Evolutionary conservation across 2,329 filamentous ascomycete genomes (phyloP).

Genomic region (Aspergillus sp.): DNA sequence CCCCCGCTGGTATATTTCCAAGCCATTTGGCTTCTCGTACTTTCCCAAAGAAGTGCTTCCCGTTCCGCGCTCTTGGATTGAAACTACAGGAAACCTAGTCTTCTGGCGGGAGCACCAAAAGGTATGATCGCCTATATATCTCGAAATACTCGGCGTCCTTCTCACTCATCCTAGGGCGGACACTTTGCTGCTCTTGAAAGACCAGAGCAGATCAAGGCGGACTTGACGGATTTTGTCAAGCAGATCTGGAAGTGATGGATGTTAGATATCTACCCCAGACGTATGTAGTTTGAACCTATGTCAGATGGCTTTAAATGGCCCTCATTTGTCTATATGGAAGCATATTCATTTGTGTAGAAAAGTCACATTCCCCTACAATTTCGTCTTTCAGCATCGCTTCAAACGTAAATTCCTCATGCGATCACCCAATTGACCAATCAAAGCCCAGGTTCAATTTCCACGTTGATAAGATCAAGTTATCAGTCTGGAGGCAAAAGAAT

Average conservation of each 20-base stretch:
- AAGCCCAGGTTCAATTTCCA: too few relatives aligned
- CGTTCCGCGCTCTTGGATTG: conserved; percentile 32
- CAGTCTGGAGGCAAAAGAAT: too few relatives aligned
- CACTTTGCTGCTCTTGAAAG: conserved; percentile 48
- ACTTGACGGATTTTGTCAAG: conserved; percentile 32
- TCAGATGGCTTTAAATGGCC: too few relatives aligned
- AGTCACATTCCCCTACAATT: too few relatives aligned
- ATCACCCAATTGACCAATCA: too few relatives aligned
- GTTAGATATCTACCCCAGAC: too few relatives aligned
- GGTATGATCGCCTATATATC: conserved; percentile 12
- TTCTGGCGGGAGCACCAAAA: conserved; percentile 30
- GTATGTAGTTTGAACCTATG: too few relatives aligned
- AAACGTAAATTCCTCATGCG: too few relatives aligned
- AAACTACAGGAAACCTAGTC: conserved; percentile 32
- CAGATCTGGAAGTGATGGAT: conserved; percentile 17
- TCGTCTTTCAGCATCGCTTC: too few relatives aligned
- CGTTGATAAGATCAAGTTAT: too few relatives aligned
- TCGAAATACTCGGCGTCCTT: neutral
- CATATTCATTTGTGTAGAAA: too few relatives aligned
- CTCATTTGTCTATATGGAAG: too few relatives aligned
- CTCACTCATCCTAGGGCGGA: conserved; percentile 36
- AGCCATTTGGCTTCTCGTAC: conserved; percentile 42
- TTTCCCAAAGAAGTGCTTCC: conserved; percentile 41
- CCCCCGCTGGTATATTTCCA: conserved; percentile 28
- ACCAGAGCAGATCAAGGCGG: conserved; percentile 37